phyloP scores from a whole-genome alignment of 108 stramenopile species.

The Cylindrotheca closterium region DNA sequence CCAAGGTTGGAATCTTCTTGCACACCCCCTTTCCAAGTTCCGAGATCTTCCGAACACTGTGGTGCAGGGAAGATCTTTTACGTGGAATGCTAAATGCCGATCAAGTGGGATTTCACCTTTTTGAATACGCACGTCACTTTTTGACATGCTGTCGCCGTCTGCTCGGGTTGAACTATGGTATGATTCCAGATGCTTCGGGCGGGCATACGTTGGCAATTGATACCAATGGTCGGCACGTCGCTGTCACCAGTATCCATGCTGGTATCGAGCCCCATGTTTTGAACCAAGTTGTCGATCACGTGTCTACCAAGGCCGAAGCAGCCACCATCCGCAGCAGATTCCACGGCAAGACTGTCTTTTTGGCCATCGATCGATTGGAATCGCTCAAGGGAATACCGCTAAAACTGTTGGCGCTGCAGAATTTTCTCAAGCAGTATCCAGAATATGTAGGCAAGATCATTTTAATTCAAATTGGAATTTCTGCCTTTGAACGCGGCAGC shows the following conservation, averaged over 20 bases:
- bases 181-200: constrained; percentile 87
- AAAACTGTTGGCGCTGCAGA: constrained; percentile 94
- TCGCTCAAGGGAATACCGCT: constrained; percentile 95
- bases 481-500: constrained; percentile 82
- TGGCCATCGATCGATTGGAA: constrained; percentile 94
- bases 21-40: constrained; percentile 99
- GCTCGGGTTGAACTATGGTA: constrained; percentile 92
- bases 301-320: constrained; percentile 55
- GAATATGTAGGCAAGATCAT: constrained; percentile 92
- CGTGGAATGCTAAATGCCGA: constrained; percentile 96
- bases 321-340: constrained; percentile 68
- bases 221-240: constrained; percentile 92
- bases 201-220: constrained; percentile 87
- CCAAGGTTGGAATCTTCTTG: constrained; percentile 92
- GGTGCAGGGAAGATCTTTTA: constrained; percentile 92
- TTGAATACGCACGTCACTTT: constrained; percentile 99
- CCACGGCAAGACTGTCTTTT: constrained; percentile 78
- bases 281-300: constrained; percentile 72
- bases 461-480: constrained; percentile 93
- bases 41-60: constrained; percentile 94
- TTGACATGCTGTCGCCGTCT: constrained; percentile 95
- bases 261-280: constrained; percentile 91
- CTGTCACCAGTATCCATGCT: constrained; percentile 94
- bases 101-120: constrained; percentile 98
- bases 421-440: constrained; percentile 86